Evolutionary conservation across 352 stramenopile genomes (phyloP).

Genomic region (Globisporangium splendens): DNA sequence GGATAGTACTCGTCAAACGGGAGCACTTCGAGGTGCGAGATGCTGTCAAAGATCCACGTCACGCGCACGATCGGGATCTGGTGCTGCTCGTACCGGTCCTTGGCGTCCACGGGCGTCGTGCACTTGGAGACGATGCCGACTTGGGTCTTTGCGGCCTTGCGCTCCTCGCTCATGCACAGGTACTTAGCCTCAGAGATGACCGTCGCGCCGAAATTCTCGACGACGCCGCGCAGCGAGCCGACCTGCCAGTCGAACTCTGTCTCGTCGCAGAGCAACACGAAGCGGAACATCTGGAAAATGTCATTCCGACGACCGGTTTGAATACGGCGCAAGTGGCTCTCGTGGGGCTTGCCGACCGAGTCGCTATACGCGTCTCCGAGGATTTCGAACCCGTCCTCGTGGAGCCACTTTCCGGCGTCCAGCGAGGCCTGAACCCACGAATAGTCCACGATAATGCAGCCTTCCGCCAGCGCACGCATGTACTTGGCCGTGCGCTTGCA

Average conservation of each 20-base stretch:
- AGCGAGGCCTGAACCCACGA: constrained; percentile 72
- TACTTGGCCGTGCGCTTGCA: constrained; percentile 86
- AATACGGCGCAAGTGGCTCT: constrained; percentile 43
- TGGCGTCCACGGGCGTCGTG: constrained; percentile 50
- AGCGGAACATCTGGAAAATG: constrained; percentile 75
- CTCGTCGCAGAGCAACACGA: constrained; percentile 67
- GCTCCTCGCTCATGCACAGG: constrained; percentile 16
- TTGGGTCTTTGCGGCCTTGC: constrained; percentile 30
- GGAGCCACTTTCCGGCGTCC: constrained; percentile 55
- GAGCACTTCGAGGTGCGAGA: constrained; percentile 78
- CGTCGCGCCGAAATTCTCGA: constrained; percentile 67
- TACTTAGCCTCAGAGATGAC: constrained; percentile 33
- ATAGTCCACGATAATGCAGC: constrained; percentile 72
- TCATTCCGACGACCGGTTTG: constrained; percentile 61
- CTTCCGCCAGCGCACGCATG: constrained; percentile 78
- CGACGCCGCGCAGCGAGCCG: constrained; percentile 47
- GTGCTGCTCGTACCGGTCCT: constrained; percentile 54
- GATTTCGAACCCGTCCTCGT: constrained; percentile 72
- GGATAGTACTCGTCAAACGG: constrained; percentile 87
- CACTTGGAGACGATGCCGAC: constrained; percentile 76
- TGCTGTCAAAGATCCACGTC: constrained; percentile 87
- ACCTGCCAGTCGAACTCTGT: constrained; percentile 76
- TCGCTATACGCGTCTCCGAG: constrained; percentile 79
- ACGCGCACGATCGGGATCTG: constrained; percentile 84
- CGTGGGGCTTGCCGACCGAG: constrained; percentile 60